Conservation (phyloP, 2,329 filamentous ascomycete genomes). For the Talaromyces marneffei region DNA sequence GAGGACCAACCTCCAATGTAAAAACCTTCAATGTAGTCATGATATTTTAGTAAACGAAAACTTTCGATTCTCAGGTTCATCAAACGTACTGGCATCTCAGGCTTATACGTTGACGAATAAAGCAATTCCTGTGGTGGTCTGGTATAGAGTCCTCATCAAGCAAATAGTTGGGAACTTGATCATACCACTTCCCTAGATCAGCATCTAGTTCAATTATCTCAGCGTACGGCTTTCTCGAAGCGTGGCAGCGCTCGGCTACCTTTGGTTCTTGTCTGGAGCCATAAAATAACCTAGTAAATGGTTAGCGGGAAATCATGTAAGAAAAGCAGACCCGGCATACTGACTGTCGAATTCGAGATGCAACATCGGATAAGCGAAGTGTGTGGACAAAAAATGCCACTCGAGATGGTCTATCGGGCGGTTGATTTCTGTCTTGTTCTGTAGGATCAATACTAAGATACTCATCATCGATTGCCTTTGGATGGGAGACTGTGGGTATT, state of each 20-base stretch:
- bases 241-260: background rate
- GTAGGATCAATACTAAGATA: background rate
- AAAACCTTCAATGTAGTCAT: background rate
- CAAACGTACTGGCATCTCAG: background rate
- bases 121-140: background rate
- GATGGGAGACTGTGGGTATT: background rate
- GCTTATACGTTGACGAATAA: background rate
- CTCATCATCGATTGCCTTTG: background rate
- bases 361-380: background rate
- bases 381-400: background rate
- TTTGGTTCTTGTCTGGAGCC: background rate
- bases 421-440: background rate
- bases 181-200: background rate
- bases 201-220: background rate
- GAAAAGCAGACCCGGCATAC: too few species aligned
- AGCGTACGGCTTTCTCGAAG: background rate
- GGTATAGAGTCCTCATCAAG: background rate
- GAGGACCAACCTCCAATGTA: background rate
- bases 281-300: background rate
- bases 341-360: background rate
- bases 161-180: background rate
- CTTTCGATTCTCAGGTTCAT: background rate
- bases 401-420: background rate
- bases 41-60: too few species aligned
- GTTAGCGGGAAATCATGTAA: too few species aligned